Evolutionary conservation across 2,329 filamentous ascomycete genomes (phyloP), one percentile per base, ranked within the genome.

Genomic region (Hymenoscyphus linearis): DNA sequence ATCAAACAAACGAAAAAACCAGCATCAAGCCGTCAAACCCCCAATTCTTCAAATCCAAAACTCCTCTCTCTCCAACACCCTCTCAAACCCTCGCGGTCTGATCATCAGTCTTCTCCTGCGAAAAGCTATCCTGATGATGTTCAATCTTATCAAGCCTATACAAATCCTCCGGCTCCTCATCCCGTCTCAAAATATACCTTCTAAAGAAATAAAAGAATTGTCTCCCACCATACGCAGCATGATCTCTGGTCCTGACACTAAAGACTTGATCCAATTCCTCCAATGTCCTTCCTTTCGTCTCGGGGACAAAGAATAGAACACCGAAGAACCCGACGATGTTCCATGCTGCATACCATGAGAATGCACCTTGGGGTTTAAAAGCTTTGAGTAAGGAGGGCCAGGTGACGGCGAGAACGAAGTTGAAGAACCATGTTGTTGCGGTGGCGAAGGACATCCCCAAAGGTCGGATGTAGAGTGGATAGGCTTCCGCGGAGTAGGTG

Each of bases 381-480:
- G 62, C 62, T 13, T 58, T 37, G 16, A 67, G 50, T 12, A 65
- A 56, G 1, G 61, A 63, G 13, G 65, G 65, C 62, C 65, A 67
- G 1, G 65, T 86, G 59, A 89, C 81, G 27, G 81, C 79, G n/a
- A 89, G 74, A 0, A 88, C 80, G 1, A 82, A 79, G 0, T 82
- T 82, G 78, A 79, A 83, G 65, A 79, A 79, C 61, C 87, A 77
- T 63, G 81, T 83, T 1, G 82, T 85, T 1, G 83, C 82, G 2
- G 85, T 83, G 3, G 82, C 82, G 71, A 80, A 84, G 0, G 77
- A 78, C 84, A 87, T 86, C 47, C 84, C 84, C 4, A 84, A 78
- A 68, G 85, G 84, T 63, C 84, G 59, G 31, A 60, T 60, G 37
- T 60, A 60, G 4, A 60, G 44, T 12, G 59, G 59, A 34, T 60